phyloP scores from a whole-genome alignment of 306 rosid species.

The Prunus persica region Prunus_persica_NCBIv2 NC_034016.1:22184001-22184500 shows the following conservation, averaged over 20 bases:
- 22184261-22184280: conserved; percentile 30
- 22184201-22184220: not conserved
- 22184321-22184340: conserved; percentile 89
- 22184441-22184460: not conserved
- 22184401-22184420: not conserved
- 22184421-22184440: not conserved
- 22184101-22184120: not conserved
- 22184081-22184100: not conserved
- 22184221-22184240: conserved; percentile 62
- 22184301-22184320: conserved; percentile 71
- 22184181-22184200: not conserved
- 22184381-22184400: conserved; percentile 8
- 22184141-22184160: not conserved
- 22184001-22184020: too few species aligned
- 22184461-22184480: not conserved
- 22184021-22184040: too few species aligned
- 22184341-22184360: conserved; percentile 82
- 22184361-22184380: not conserved
- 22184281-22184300: conserved; percentile 45
- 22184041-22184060: too few species aligned
- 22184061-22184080: too few species aligned
- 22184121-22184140: not conserved
- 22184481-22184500: not conserved
- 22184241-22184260: conserved; percentile 46
- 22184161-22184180: not conserved